Evolutionary conservation across 2,329 filamentous ascomycete species (phyloP), one percentile per base, ranked within the genome.

Genomic region (Chaetomiaceae sp.): DNA sequence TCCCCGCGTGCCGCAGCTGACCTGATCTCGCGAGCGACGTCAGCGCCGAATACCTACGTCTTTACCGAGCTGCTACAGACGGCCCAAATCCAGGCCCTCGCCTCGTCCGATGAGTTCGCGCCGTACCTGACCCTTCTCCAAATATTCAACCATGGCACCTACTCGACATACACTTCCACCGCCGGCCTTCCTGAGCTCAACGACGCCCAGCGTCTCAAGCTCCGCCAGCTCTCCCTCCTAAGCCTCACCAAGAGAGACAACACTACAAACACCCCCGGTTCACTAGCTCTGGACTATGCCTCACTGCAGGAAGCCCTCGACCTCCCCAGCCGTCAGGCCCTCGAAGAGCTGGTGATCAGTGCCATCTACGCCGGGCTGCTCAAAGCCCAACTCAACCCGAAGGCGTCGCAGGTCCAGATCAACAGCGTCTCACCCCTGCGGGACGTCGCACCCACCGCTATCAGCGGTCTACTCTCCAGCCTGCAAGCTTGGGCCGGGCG

Each of bases 121-220:
- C 62, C 73, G 3, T 73, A 89, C 70, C 77, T 94, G 46, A 81
- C 75, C 1, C 79, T 95, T 13, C 85, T 99, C 40, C 80, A 91
- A 70, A 85, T 95, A 64, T 99, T 99, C 72, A 89, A 90, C 54
- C 90, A 94, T 77, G 94, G 92, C 56, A 96, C 90, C 55, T 96
- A 90, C 76, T 74, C 80, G 55, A 81, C 86, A 62, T 96, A 96
- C 75, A 65, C 61, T 20, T 59, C 54, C 14, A 65, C 62, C 20
- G 50, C 69, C 18, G 62, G 62, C 58, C 84, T 96, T 2, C 94
- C 92, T 2, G 57, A 76, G 7, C 82, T 99, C 44, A 86, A 80
- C 66, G 77, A 82, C 0, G 75, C 81, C 49, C 94, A 99, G 73
- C 73, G 77, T 38, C 79, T 85, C 58, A 99, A 99, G 73, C 87